A percentile compares a stretch with the other conserved stretches of the same genome.
Evolutionary conservation across 2,329 filamentous ascomycete genomes (phyloP).

Genomic region (Dactylonectria estremocensis): DNA sequence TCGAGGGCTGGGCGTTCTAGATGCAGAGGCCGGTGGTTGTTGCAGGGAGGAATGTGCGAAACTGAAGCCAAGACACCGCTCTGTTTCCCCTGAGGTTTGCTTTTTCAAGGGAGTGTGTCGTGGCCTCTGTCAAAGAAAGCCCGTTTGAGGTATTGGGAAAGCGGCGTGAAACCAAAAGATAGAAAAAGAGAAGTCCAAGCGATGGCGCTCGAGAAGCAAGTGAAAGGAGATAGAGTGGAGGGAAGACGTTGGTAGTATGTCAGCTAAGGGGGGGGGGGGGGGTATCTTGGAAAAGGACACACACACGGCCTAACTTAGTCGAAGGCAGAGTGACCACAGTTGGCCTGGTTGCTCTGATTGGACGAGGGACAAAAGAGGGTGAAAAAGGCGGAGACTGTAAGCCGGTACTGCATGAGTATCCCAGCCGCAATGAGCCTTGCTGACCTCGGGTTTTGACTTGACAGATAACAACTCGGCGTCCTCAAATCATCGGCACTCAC

Average conservation of each 20-base stretch:
- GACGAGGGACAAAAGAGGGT: conserved; percentile 18
- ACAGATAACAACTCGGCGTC: too few species aligned
- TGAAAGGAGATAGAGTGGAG: conserved; percentile 28
- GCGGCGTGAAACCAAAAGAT: conserved; percentile 22
- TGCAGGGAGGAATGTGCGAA: conserved; percentile 27
- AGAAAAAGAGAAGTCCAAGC: conserved; percentile 28
- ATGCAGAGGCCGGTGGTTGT: background rate
- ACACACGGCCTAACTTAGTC: conserved; percentile 1
- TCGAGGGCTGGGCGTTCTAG: conserved; percentile 15
- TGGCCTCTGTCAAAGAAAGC: conserved; percentile 57
- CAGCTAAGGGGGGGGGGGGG: too few species aligned
- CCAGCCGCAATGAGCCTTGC: background rate
- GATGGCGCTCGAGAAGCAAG: conserved; percentile 32
- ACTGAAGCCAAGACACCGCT: conserved; percentile 20
- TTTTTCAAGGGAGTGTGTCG: conserved; percentile 51
- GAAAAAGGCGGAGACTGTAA: conserved; percentile 17
- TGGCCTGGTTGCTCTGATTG: background rate
- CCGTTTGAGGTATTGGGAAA: conserved; percentile 30
- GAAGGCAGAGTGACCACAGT: background rate
- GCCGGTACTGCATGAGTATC: background rate
- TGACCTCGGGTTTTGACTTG: background rate
- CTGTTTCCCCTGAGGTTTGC: conserved; percentile 8
- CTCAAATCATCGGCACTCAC: too few species aligned
- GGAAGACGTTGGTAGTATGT: conserved; percentile 23
- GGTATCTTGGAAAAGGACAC: conserved; percentile 26